Percentiles rank a stretch among this genome's conserved stretches.
Evolutionary conservation across 169 alveolate genomes (phyloP).

Genomic region (Eimeria sp.): DNA sequence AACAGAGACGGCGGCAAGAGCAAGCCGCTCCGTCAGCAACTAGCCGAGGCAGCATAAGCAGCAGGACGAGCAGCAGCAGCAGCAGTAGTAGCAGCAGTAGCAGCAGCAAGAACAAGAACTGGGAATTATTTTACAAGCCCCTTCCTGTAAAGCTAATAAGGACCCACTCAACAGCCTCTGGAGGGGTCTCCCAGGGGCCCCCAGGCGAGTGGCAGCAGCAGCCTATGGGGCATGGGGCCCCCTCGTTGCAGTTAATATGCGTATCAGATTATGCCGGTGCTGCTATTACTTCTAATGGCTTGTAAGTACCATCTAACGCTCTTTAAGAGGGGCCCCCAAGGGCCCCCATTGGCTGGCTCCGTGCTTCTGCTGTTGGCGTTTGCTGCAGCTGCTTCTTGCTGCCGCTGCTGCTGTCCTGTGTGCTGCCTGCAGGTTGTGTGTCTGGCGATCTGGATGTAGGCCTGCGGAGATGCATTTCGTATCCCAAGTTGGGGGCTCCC

Average conservation of each 20-base stretch:
- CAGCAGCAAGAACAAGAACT: conserved; percentile 1
- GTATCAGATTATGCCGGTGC: neutral
- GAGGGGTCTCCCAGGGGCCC: conserved; percentile 22
- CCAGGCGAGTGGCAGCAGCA: conserved; percentile 3
- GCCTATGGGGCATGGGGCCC: conserved; percentile 36
- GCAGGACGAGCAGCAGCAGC: neutral
- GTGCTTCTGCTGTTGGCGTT: neutral
- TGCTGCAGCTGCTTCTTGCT: conserved; percentile 18
- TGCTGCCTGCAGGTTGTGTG: neutral
- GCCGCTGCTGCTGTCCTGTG: neutral
- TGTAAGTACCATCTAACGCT: neutral
- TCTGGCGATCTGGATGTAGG: neutral
- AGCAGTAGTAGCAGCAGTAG: neutral
- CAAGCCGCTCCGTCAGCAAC: neutral
- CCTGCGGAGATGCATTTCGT: neutral
- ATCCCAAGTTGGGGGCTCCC: neutral
- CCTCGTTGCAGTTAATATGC: neutral
- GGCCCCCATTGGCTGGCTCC: neutral
- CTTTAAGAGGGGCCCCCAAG: neutral
- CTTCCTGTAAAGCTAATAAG: neutral
- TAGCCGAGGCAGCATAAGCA: neutral
- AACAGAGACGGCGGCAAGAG: neutral
- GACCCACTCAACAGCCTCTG: neutral
- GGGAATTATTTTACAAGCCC: conserved; percentile 1
- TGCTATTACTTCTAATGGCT: neutral